A percentile compares a stretch with the other conserved stretches of the same genome.
phyloP scores from a whole-genome alignment of 176 grass and related monocot species.

The Saccharum officinarum region DNA sequence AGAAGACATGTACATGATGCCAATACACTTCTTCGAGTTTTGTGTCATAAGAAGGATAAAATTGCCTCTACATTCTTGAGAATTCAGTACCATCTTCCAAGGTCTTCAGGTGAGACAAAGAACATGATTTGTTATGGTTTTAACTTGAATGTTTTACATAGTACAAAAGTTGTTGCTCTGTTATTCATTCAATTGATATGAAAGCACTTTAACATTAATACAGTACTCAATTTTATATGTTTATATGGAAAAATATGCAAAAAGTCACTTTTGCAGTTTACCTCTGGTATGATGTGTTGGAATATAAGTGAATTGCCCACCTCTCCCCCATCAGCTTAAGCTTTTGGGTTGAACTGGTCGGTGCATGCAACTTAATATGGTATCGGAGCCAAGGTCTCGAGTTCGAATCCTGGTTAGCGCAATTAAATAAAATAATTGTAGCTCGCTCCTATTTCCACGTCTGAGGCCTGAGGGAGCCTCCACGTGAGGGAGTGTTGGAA shows the following conservation, averaged over 20 bases:
- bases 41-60: constrained; percentile 96
- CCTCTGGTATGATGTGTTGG: not conserved
- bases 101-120: constrained; percentile 73
- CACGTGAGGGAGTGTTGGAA: too few relatives aligned
- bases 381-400: too few relatives aligned
- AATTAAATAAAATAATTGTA: too few relatives aligned
- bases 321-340: too few relatives aligned
- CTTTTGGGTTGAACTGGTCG: too few relatives aligned
- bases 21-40: constrained; percentile 81
- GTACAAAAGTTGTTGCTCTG: not conserved
- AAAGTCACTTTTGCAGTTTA: not conserved
- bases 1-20: constrained; percentile 65
- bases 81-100: constrained; percentile 88
- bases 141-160: constrained; percentile 8
- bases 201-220: not conserved
- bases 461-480: too few relatives aligned
- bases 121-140: not conserved
- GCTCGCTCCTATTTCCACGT: too few relatives aligned
- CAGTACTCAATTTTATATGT: not conserved
- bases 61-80: constrained; percentile 77
- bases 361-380: too few relatives aligned
- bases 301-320: too few relatives aligned
- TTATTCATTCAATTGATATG: not conserved
- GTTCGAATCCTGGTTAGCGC: too few relatives aligned
- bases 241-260: not conserved